Base-by-base conservation (phyloP, 768 basidiomycete species). In the Phanerochaete sordida region DNA sequence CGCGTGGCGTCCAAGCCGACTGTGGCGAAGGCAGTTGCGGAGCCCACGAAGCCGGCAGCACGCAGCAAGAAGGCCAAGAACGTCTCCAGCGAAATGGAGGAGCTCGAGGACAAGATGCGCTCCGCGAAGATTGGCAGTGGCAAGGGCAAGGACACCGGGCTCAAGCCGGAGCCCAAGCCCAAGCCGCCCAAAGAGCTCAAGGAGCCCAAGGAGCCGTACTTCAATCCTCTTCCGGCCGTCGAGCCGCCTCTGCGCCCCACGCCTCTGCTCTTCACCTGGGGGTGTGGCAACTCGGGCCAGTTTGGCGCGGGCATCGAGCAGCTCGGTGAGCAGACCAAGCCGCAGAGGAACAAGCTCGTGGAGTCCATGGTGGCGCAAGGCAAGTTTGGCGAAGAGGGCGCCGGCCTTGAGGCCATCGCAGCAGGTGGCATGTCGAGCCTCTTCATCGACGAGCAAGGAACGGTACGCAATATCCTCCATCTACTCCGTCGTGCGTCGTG, bases 221-320 rank as follows among this genome's bases (percentile, higher is more conserved):
- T 88, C 68, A 90, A 88, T 64, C 76, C 83, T 9, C 77, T 93
- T 3, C 91, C 88, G n/a, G 72, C 76, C 7, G 79, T 84, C 27
- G 81, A 83, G 9, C 68, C 76, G 49, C 81, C 82, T 58, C 66
- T 76, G 45, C 81, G 86, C 45, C 93, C 93, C 21, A 79, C 87
- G 35, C 80, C 84, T 13, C 80, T 87, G 46, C 78, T 95, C 16
- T 96, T 94, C 64, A 87, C 84, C 5, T 98, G 91, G 84, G 96
- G 96, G 5, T 86, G 88, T 13, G 95, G 94, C 31, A 95, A 96
- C 73, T 93, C 93, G 75, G 95, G 95, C 31, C 95, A 98, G 73
- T 90, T 96, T 68, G 97, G 96, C 31, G 83, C 96, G 77, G 96
- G 96, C 37, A 84, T 84, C 3, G 84, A 87, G 62, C 69, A 75